Evolutionary conservation across 306 rosid species (phyloP), one percentile per base, ranked within the genome.

Genomic region (Spatholobus suberectus): DNA sequence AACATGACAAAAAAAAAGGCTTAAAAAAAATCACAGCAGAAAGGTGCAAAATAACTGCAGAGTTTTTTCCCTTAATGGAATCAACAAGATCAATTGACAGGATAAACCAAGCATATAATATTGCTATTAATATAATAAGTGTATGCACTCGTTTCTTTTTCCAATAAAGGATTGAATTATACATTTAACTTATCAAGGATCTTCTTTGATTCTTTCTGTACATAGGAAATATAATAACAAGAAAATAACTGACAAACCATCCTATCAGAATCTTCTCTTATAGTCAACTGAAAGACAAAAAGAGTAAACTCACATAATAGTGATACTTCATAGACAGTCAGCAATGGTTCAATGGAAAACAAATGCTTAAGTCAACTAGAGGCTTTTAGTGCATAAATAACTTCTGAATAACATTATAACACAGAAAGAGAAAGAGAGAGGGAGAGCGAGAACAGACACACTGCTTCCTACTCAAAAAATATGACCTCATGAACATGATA

Each of bases 171-270:
- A 77, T 46, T 44, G 52, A 70, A 29, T 41, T 52, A 43, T 61
- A 67, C 43, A 72, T 55, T 72, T 59, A 71, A 73, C 81, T 6
- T 34, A 76, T 65, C 29, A 71, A 63, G 21, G 67, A 55, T 54
- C 38, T 38, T 76, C 75, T 72, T 34, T 66, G 69, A 52, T 61
- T 51, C 58, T 43, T 76, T 75, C 20, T 21, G 59, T 63, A 32
- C n/a, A 51, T 8, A 52, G 52, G 11, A 58, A 84, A 43, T 54
- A 61, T 23, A 83, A 62, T 34, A 78, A 79, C 37, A 27, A 73
- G 32, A 62, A 84, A 74, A 79, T 32, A 78, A 79, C 23, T 18
- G 46, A 7, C 75, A 77, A 57, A 47, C 47, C 63, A 70, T 70
- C 80, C 65, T 23, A 29, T 59, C 37, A 70, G 55, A 85, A 43